These are phyloP conservation scores for Globisporangium recalcitrans DNA, from an alignment of 352 stramenopile genomes.

Conservation along the genomic window DNA sequence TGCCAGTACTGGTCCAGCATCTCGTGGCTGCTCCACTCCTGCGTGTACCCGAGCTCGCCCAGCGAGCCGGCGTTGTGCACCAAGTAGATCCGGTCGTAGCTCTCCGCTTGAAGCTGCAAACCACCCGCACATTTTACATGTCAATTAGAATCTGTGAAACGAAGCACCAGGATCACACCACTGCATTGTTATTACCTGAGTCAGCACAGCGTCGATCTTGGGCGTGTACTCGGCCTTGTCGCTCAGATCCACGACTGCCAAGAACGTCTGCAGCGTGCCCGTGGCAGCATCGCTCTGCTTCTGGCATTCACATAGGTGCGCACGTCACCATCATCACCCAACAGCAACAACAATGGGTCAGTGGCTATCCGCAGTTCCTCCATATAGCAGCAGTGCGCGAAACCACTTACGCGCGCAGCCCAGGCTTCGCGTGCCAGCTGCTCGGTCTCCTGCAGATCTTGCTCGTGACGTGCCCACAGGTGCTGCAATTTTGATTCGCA, in stretches of 20 bases:
- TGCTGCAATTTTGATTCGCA: slow-evolving; percentile 23
- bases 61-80: slow-evolving; percentile 86
- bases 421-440: slow-evolving; percentile 31
- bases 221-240: slow-evolving; percentile 35
- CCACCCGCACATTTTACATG: no score
- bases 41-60: slow-evolving; percentile 50
- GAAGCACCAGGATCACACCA: background rate
- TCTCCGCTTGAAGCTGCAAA: slow-evolving; percentile 22
- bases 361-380: background rate
- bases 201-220: slow-evolving; percentile 44
- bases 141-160: background rate
- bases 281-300: slow-evolving; percentile 6
- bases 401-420: slow-evolving; percentile 15
- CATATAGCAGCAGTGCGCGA: background rate
- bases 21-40: slow-evolving; percentile 41
- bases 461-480: slow-evolving; percentile 48
- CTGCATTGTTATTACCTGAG: slow-evolving; percentile 18
- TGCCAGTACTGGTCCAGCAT: slow-evolving; percentile 58
- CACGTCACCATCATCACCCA: background rate
- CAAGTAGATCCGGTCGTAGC: slow-evolving; percentile 47
- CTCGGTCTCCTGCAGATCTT: slow-evolving; percentile 54
- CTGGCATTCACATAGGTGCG: background rate
- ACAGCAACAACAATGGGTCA: background rate
- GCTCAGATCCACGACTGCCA: slow-evolving; percentile 43
- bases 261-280: slow-evolving; percentile 27